phyloP scores from a whole-genome alignment of 1,284 basidiomycete species.

The Puccinia horiana region DNA sequence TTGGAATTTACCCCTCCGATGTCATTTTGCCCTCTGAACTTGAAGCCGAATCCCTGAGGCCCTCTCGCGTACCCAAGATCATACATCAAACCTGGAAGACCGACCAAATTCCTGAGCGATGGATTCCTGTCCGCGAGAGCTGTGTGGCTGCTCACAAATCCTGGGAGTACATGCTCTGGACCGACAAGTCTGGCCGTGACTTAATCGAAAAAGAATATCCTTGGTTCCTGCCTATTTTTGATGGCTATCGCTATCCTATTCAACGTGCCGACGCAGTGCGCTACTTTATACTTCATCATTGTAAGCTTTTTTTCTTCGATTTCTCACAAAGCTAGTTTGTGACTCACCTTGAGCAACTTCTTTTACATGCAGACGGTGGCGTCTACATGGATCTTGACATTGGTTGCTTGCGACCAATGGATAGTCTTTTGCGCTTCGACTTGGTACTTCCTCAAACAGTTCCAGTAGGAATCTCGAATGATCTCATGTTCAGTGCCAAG shows the following conservation, averaged over 20 bases:
- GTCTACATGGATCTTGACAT: slow-evolving; percentile 97
- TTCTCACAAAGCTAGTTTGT: background rate
- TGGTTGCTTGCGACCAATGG: slow-evolving; percentile 85
- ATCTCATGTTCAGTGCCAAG: slow-evolving; percentile 88
- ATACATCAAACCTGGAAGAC: slow-evolving; percentile 99
- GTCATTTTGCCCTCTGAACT: slow-evolving; percentile 19
- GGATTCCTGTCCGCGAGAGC: slow-evolving; percentile 65
- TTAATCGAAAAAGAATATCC: slow-evolving; percentile 86
- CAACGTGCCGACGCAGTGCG: slow-evolving; percentile 97
- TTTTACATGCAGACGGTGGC: slow-evolving; percentile 68
- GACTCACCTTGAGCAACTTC: background rate
- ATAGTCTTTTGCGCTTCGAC: slow-evolving; percentile 82
- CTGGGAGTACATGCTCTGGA: slow-evolving; percentile 94
- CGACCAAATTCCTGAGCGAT: slow-evolving; percentile 77
- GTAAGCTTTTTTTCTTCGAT: background rate
- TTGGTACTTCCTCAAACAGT: slow-evolving; percentile 92
- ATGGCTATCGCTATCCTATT: slow-evolving; percentile 88
- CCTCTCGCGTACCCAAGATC: slow-evolving; percentile 73
- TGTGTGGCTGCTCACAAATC: slow-evolving; percentile 66
- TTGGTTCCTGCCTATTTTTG: slow-evolving; percentile 89
- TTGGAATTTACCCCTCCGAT: slow-evolving; percentile 30
- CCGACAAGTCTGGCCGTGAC: slow-evolving; percentile 81
- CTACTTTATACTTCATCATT: slow-evolving; percentile 94
- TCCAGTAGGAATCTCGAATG: slow-evolving; percentile 78
- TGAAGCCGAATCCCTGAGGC: background rate